Percentiles rank a stretch among this genome's conserved stretches.
Conservation (phyloP, 441 rosid genomes). For the Euphorbia schlechtendalii region DNA sequence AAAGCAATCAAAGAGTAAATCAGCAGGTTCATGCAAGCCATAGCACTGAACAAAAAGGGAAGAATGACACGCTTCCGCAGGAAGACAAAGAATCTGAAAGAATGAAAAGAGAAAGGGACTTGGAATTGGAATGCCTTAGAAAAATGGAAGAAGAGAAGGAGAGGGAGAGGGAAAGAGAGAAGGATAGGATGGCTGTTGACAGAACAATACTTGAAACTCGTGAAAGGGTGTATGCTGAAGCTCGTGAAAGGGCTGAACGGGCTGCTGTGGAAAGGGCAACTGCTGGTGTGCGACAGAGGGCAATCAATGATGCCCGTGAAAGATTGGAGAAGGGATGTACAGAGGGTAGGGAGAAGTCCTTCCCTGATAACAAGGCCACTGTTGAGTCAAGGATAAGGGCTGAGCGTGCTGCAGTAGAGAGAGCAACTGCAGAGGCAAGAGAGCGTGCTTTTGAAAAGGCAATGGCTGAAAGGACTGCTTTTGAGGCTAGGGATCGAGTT, state of each 20-base stretch:
- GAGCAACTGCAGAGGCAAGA: slow-evolving; percentile 82
- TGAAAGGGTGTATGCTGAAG: slow-evolving; percentile 41
- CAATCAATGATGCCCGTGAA: slow-evolving; percentile 77
- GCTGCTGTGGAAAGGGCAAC: slow-evolving; percentile 52
- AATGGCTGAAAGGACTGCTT: slow-evolving; percentile 65
- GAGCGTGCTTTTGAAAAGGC: slow-evolving; percentile 68
- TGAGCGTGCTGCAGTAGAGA: slow-evolving; percentile 85
- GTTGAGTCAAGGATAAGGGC: slow-evolving; percentile 60
- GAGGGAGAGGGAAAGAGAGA: slow-evolving; percentile 88
- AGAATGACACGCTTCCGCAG: slow-evolving; percentile 23
- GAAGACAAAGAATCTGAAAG: slow-evolving; percentile 53
- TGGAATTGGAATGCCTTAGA: slow-evolving; percentile 54
- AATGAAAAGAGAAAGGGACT: slow-evolving; percentile 52
- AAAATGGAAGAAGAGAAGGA: slow-evolving; percentile 83
- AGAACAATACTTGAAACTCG: slow-evolving; percentile 43
- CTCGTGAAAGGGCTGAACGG: slow-evolving; percentile 50
- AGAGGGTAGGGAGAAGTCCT: slow-evolving; percentile 72
- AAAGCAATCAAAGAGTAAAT: slow-evolving; percentile 24
- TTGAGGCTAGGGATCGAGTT: slow-evolving; percentile 54
- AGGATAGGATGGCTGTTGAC: slow-evolving; percentile 90
- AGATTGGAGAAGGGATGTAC: slow-evolving; percentile 88
- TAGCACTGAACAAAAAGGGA: slow-evolving; percentile 33
- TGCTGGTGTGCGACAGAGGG: slow-evolving; percentile 51
- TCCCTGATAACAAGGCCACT: slow-evolving; percentile 39
- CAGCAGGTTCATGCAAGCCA: slow-evolving; percentile 27